Conservation (phyloP, 306 rosid genomes). For the Ormosia semicastrata region DNA sequence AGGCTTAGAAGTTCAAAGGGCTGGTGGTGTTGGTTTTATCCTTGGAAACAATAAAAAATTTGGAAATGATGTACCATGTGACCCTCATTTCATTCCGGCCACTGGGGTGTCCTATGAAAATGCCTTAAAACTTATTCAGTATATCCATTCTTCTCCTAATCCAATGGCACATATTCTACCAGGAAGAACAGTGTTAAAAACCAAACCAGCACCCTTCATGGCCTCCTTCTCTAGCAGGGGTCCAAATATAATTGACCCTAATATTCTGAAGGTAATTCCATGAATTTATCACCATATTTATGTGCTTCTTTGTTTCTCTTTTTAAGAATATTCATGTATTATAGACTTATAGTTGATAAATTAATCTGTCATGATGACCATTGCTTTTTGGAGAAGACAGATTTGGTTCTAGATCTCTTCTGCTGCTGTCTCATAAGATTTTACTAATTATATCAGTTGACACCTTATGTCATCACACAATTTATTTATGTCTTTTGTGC, state of each 20-base stretch:
- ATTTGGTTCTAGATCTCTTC: not conserved
- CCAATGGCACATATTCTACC: slow-evolving; percentile 65
- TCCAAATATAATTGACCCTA: slow-evolving; percentile 78
- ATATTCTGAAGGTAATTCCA: slow-evolving; percentile 64
- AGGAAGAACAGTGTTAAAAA: slow-evolving; percentile 52
- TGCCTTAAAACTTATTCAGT: slow-evolving; percentile 45
- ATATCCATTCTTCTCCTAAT: slow-evolving; percentile 44
- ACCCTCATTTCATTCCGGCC: slow-evolving; percentile 77
- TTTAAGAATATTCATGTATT: not conserved
- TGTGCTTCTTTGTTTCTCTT: not conserved
- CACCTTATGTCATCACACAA: not conserved
- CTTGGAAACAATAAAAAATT: slow-evolving; percentile 48
- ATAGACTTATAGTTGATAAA: not conserved
- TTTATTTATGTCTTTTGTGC: not conserved
- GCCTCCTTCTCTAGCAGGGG: slow-evolving; percentile 83
- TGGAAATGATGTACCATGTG: slow-evolving; percentile 59
- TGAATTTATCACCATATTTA: not conserved
- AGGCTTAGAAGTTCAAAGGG: slow-evolving; percentile 69
- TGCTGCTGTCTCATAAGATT: not conserved
- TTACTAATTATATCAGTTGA: not conserved
- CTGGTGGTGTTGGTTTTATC: slow-evolving; percentile 73
- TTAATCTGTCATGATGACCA: not conserved
- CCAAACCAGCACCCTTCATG: slow-evolving; percentile 84
- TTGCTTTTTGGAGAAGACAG: not conserved
- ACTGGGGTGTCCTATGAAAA: slow-evolving; percentile 48